Percentiles rank a stretch among this genome's conserved stretches.
Evolutionary conservation across 2,329 filamentous ascomycete genomes (phyloP).

Genomic region (Pyrenophora teres): DNA sequence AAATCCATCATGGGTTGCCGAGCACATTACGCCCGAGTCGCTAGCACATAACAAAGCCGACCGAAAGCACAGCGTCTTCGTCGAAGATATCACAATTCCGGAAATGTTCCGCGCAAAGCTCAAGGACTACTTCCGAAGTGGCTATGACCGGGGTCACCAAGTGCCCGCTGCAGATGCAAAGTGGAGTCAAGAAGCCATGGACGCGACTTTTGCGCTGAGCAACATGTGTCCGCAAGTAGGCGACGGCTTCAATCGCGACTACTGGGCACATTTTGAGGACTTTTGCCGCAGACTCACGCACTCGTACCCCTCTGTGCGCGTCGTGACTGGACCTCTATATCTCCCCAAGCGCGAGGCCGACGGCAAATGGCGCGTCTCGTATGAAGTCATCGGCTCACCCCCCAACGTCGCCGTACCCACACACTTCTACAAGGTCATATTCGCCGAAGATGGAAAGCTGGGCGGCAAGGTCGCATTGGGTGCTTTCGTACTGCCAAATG

Average conservation of each 20-base stretch:
- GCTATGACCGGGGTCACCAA: constrained; percentile 96
- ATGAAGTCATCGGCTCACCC: constrained; percentile 93
- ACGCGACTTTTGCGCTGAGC: constrained; percentile 87
- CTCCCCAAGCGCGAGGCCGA: constrained; percentile 85
- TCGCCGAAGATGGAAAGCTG: constrained; percentile 77
- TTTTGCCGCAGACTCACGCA: constrained; percentile 85
- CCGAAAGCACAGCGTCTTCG: constrained; percentile 80
- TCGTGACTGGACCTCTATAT: constrained; percentile 93
- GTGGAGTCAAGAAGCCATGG: constrained; percentile 93
- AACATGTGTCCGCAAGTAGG: constrained; percentile 99
- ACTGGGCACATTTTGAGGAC: constrained; percentile 99
- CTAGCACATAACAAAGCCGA: constrained; percentile 76
- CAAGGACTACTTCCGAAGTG: constrained; percentile 91
- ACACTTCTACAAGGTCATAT: constrained; percentile 99
- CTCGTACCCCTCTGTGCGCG: constrained; percentile 82
- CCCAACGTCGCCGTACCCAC: constrained; percentile 95
- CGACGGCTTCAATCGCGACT: constrained; percentile 97
- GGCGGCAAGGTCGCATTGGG: constrained; percentile 77
- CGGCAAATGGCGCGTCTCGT: constrained; percentile 92
- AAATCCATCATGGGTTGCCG: constrained; percentile 89
- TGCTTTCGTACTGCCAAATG: constrained; percentile 95
- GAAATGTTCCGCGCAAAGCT: constrained; percentile 86
- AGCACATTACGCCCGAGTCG: constrained; percentile 93
- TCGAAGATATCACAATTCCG: constrained; percentile 80
- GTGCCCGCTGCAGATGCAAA: constrained; percentile 95